phyloP scores from a whole-genome alignment of 768 basidiomycete genomes.

The Auricularia sp. region DNA sequence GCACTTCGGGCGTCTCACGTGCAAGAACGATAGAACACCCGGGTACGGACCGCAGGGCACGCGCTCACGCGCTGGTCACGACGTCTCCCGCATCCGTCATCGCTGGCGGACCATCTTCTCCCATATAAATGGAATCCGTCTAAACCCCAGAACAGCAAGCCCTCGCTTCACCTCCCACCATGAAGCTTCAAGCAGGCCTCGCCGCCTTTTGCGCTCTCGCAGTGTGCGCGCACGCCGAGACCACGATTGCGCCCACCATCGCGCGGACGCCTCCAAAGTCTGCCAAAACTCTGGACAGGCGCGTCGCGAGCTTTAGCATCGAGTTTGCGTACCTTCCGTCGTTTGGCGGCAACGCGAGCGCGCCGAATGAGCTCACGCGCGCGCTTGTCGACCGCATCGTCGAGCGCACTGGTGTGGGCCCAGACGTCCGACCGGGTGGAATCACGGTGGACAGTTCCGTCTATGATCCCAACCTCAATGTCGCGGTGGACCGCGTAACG shows the following conservation, averaged over 20 bases:
- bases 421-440: slow-evolving; percentile 20
- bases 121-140: no score
- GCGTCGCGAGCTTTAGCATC: slow-evolving; percentile 19
- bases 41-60: no score
- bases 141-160: no score
- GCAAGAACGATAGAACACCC: no score
- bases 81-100: no score
- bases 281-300: slow-evolving; percentile 15
- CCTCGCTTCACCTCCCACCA: no score
- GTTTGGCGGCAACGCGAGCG: slow-evolving; percentile 19
- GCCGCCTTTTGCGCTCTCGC: no score
- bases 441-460: slow-evolving; percentile 21
- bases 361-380: slow-evolving; percentile 21
- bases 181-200: no score
- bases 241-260: background rate
- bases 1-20: no score
- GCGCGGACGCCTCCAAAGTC: slow-evolving; percentile 11
- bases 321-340: slow-evolving; percentile 20
- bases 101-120: no score
- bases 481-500: slow-evolving; percentile 13
- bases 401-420: slow-evolving; percentile 18
- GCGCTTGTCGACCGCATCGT: slow-evolving; percentile 17
- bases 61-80: no score
- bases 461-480: slow-evolving; percentile 11
- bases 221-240: no score